Base-by-base conservation (phyloP, 192 early-diverging fungal species). In the Phlyctochytrium planicorne region DNA sequence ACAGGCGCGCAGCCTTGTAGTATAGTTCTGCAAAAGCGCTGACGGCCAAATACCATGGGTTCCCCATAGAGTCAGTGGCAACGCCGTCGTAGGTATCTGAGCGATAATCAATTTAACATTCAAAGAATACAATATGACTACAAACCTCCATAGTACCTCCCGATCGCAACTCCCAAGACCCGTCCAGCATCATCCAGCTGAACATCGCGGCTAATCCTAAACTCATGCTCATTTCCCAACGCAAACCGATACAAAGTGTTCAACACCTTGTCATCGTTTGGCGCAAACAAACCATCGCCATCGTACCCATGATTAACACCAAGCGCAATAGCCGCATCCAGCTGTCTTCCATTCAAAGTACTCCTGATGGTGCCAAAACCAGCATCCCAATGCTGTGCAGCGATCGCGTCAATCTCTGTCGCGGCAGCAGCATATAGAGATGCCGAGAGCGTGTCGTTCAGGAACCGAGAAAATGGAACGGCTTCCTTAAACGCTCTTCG, bases 1-100 rank as follows among this genome's bases (percentile, higher is more conserved):
- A 65, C n/a, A 47, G 50, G 47, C 23, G n/a, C 10, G 63, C 63
- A 17, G 63, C 30, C 27, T 50, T 14, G 47, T 65, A 65, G 59
- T 87, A 81, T 30, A 85, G 70, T 61, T 93, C 90, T 20, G 87
- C 88, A 20, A 80, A 29, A 0, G 80, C 82, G 14, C 75, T 67
- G 0, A 88, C 91, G 6, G 78, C 57, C 2, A 94, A 80, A 25
- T 87, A 79, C 92, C 92, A 94, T 1, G 92, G 90, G 65, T 94
- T 94, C 24, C 89, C 91, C 34, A 59, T 17, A 3, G 70, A 74
- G 2, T 17, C 23, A 31, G 52, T 29, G n/a, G 68, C 68, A 27
- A 57, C 27, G 55, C 55, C 55, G 55, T 29, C 25, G 55, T 57
- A 25, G 14, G 10, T 57, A 12, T 78, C 85, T n/a, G n/a, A n/a